Evolutionary conservation across 192 early-diverging fungal species (phyloP).

Genomic region (Thoreauomyces humboldtii): DNA sequence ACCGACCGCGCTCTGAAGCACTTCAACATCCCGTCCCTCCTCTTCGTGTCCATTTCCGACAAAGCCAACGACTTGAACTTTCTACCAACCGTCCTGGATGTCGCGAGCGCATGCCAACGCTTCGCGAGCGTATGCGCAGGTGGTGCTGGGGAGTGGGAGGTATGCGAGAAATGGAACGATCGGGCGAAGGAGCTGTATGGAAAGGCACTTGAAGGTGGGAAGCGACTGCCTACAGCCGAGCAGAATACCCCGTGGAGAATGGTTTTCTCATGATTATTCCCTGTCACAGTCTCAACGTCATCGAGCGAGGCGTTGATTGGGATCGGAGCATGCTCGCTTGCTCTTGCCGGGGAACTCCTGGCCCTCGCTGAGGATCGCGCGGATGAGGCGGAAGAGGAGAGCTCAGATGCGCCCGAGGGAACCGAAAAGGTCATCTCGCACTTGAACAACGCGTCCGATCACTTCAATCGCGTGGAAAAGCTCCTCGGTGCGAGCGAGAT

Average conservation of each 20-base stretch:
- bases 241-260: neutral
- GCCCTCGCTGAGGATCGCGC: conserved; percentile 16
- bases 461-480: neutral
- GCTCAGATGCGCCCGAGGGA: neutral
- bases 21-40: neutral
- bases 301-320: conserved; percentile 14
- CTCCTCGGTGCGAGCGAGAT: too few relatives aligned
- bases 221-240: neutral
- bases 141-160: neutral
- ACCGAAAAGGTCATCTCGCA: neutral
- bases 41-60: neutral
- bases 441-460: neutral
- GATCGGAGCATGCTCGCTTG: conserved; percentile 14
- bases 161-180: conserved; percentile 11
- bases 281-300: neutral
- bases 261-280: neutral
- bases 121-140: conserved; percentile 12
- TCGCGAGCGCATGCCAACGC: conserved; percentile 6
- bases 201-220: neutral
- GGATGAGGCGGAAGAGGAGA: neutral
- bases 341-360: conserved; percentile 11
- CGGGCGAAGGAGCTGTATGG: conserved; percentile 9
- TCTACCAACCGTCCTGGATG: conserved; percentile 1
- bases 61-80: neutral
- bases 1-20: neutral